phyloP scores from a whole-genome alignment of 2,329 filamentous ascomycete species.

The Fusarium oxysporum region DNA sequence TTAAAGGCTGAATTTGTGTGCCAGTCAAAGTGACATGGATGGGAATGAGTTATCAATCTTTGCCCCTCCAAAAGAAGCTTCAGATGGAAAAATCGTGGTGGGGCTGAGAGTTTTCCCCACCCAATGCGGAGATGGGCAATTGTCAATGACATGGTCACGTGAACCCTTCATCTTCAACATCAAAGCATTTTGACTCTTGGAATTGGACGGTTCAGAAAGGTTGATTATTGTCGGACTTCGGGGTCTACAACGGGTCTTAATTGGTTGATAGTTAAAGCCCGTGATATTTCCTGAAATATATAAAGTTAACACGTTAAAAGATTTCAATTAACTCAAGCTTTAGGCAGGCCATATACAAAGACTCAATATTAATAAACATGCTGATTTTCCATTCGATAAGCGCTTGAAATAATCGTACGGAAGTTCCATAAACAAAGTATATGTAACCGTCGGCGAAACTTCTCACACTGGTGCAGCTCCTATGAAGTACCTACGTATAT shows the following conservation, averaged over 20 bases:
- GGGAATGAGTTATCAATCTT: conserved; percentile 27
- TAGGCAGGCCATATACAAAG: background rate
- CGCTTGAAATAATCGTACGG: rapidly evolving
- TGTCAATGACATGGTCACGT: conserved; percentile 31
- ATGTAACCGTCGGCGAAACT: background rate
- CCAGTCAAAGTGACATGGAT: conserved; percentile 4
- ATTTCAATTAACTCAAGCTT: background rate
- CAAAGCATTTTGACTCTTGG: background rate
- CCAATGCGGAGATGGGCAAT: conserved; percentile 37
- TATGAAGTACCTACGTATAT: no score
- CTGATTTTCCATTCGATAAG: background rate
- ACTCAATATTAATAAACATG: background rate
- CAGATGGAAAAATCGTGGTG: conserved; percentile 38
- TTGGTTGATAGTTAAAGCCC: background rate
- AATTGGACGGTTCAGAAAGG: background rate
- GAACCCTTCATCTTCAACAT: background rate
- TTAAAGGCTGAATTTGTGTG: background rate
- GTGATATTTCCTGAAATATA: background rate
- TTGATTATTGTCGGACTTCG: background rate
- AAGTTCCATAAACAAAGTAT: background rate
- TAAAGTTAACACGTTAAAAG: background rate
- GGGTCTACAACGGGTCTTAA: background rate
- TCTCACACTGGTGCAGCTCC: background rate
- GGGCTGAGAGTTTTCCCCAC: conserved; percentile 29
- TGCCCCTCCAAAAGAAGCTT: conserved; percentile 44